phyloP scores from a whole-genome alignment of 352 stramenopile genomes.

The Elongisporangium undulatum region DNA sequence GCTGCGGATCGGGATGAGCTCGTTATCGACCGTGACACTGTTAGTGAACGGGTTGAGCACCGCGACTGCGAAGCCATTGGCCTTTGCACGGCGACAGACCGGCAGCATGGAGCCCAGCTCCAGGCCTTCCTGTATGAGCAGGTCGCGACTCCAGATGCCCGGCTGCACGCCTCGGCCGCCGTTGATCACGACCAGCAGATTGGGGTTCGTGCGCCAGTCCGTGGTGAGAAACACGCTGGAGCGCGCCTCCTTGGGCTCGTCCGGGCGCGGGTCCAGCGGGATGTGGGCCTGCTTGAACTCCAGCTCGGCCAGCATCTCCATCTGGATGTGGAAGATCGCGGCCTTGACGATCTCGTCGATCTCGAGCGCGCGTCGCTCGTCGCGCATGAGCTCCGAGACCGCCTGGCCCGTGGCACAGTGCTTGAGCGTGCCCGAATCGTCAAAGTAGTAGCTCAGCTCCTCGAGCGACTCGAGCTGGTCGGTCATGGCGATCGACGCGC shows the following conservation, averaged over 20 bases:
- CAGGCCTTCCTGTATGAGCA: conserved; percentile 73
- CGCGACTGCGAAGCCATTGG: conserved; percentile 41
- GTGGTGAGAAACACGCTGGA: conserved; percentile 69
- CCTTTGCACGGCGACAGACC: conserved; percentile 42
- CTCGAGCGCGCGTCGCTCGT: conserved; percentile 56
- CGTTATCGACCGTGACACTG: conserved; percentile 55
- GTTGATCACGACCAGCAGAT: conserved; percentile 73
- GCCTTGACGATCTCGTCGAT: conserved; percentile 80
- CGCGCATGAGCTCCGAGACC: conserved; percentile 73
- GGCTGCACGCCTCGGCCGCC: conserved; percentile 56
- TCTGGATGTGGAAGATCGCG: conserved; percentile 82
- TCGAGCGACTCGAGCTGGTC: conserved; percentile 72
- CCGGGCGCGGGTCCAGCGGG: conserved; percentile 42
- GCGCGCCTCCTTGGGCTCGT: conserved; percentile 65
- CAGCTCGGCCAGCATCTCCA: conserved; percentile 78
- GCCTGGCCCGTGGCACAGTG: conserved; percentile 71
- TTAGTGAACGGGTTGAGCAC: conserved; percentile 77
- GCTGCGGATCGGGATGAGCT: conserved; percentile 49
- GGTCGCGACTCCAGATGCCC: conserved; percentile 74
- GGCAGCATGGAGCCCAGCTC: conserved; percentile 78
- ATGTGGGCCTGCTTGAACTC: conserved; percentile 71
- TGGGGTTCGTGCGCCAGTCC: conserved; percentile 52
- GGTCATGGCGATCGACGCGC: conserved; percentile 41
- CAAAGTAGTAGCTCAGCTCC: conserved; percentile 78
- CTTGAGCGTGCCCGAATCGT: conserved; percentile 55